These are phyloP conservation scores for Dendrobium officinale DNA, from an alignment of 106 monocot species.

Conservation along the genomic window DNA sequence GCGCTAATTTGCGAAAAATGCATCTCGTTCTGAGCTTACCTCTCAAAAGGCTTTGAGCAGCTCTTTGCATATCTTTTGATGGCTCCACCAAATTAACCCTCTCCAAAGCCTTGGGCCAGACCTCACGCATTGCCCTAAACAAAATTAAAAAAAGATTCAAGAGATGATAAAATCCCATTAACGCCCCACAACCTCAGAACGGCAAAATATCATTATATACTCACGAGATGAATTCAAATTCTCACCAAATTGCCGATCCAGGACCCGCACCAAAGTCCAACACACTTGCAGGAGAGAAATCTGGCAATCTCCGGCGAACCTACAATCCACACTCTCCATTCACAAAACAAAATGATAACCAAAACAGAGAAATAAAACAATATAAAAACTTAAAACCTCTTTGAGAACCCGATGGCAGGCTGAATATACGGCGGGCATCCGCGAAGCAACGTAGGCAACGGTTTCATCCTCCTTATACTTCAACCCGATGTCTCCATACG, in stretches of 20 bases:
- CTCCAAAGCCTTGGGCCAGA: constrained; percentile 80
- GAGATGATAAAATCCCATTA: background rate
- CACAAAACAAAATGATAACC: background rate
- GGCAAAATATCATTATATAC: background rate
- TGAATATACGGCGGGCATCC: constrained; percentile 95
- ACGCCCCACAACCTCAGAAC: background rate
- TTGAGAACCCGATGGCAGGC: constrained; percentile 81
- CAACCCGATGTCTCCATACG: constrained; percentile 89
- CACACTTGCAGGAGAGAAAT: constrained; percentile 64
- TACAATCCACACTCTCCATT: constrained; percentile 2
- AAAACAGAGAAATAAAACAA: background rate
- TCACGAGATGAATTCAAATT: background rate
- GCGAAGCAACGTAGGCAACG: constrained; percentile 84
- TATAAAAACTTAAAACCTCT: constrained; percentile 40
- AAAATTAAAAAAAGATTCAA: background rate
- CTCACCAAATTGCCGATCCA: constrained; percentile 83
- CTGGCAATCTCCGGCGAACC: constrained; percentile 72
- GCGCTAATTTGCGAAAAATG: background rate
- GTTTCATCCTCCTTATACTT: constrained; percentile 82
- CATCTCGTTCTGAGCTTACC: constrained; percentile 24
- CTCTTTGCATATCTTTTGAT: constrained; percentile 90
- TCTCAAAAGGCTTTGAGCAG: constrained; percentile 63
- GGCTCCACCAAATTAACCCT: constrained; percentile 87
- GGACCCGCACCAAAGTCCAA: constrained; percentile 96
- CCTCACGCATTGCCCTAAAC: constrained; percentile 82